Conservation (phyloP, 495 filamentous ascomycete species). For the Lindgomyces ingoldianus region DNA sequence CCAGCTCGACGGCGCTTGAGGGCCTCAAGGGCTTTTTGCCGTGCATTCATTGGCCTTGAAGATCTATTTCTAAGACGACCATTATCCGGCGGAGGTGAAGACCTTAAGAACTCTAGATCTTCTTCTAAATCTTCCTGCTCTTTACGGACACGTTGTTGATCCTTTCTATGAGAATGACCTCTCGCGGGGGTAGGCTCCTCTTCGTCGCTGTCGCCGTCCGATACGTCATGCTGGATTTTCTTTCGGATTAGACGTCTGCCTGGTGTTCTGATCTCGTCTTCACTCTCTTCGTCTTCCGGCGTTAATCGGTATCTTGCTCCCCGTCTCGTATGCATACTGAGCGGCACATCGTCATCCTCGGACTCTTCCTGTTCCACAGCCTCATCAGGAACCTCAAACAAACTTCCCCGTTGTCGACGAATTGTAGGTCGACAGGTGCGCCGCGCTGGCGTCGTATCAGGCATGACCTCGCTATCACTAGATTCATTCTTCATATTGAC, state of each 20-base stretch:
- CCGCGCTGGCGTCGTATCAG: not conserved
- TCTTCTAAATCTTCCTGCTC: constrained; percentile 44
- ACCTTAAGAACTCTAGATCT: constrained; percentile 43
- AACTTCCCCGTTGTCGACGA: not conserved
- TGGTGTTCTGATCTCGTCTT: constrained; percentile 7
- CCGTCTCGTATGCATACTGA: constrained; percentile 1
- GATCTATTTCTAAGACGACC: constrained; percentile 18
- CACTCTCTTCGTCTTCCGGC: constrained; percentile 31
- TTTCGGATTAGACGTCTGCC: not conserved
- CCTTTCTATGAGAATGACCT: not conserved
- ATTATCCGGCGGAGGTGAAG: constrained; percentile 33
- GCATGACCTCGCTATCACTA: constrained; percentile 7
- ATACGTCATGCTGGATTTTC: not conserved
- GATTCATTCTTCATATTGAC: constrained; percentile 2
- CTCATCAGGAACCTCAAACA: constrained; percentile 21
- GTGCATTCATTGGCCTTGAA: constrained; percentile 22
- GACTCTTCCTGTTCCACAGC: constrained; percentile 23
- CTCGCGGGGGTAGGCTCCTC: not conserved
- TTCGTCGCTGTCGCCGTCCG: not conserved
- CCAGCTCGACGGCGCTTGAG: constrained; percentile 39
- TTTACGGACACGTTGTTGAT: not conserved
- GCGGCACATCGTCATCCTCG: constrained; percentile 18
- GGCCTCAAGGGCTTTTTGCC: constrained; percentile 40
- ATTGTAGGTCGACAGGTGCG: not conserved
- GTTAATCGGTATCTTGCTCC: not conserved